Conservation (phyloP, 2,329 filamentous ascomycete species). For the Calonectria crousiana region DNA sequence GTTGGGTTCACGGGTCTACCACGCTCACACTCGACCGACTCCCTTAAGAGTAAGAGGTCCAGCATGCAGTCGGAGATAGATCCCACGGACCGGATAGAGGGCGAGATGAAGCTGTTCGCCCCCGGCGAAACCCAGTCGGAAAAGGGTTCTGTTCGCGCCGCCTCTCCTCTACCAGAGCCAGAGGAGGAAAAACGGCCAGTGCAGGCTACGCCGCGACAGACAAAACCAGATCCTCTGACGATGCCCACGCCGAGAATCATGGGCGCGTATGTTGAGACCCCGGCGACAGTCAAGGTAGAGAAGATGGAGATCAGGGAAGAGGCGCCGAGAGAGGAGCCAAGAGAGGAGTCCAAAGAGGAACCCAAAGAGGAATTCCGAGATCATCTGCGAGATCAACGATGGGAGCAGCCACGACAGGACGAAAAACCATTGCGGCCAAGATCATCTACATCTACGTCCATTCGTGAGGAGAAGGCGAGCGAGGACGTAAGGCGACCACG, state of each 20-base stretch:
- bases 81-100: constrained; percentile 68
- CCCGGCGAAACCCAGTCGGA: constrained; percentile 68
- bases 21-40: constrained; percentile 59
- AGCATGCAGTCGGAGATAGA: constrained; percentile 66
- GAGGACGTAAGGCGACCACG: constrained; percentile 20
- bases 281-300: constrained; percentile 59
- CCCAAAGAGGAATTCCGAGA: not conserved
- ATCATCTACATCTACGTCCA: constrained; percentile 7
- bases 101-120: constrained; percentile 68
- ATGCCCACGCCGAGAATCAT: constrained; percentile 67
- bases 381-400: constrained; percentile 1
- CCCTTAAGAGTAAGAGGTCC: constrained; percentile 60
- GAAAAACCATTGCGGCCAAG: constrained; percentile 4
- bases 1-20: constrained; percentile 62
- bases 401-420: constrained; percentile 19
- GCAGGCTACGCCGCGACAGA: constrained; percentile 62
- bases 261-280: constrained; percentile 70
- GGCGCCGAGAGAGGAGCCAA: not conserved
- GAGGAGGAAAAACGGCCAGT: constrained; percentile 48
- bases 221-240: constrained; percentile 58
- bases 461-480: constrained; percentile 32
- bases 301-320: constrained; percentile 41
- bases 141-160: constrained; percentile 64
- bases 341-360: not conserved
- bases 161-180: constrained; percentile 54